A percentile compares a stretch with the other conserved stretches of the same genome.
Conservation (phyloP, 768 basidiomycete species). For the Panaeolus papilionaceus region DNA sequence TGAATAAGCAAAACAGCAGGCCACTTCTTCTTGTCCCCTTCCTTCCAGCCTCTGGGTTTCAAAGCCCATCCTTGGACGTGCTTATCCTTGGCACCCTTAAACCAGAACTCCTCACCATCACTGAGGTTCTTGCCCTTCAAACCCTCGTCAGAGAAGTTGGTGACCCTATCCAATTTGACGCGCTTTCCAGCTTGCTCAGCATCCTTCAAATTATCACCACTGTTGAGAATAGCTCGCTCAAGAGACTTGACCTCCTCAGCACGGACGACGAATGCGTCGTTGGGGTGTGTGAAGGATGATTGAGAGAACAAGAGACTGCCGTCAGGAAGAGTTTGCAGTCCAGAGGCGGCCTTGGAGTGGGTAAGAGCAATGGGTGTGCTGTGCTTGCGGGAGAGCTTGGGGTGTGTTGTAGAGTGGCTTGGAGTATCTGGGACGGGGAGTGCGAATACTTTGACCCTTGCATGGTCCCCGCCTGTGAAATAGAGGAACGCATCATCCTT, state of each 20-base stretch:
- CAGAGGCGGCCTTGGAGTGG: slow-evolving; percentile 58
- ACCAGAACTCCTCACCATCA: slow-evolving; percentile 85
- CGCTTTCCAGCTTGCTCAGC: slow-evolving; percentile 18
- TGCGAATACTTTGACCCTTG: slow-evolving; percentile 75
- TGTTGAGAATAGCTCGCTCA: slow-evolving; percentile 46
- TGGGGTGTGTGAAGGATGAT: slow-evolving; percentile 80
- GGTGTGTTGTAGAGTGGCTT: slow-evolving; percentile 55
- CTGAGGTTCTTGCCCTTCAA: slow-evolving; percentile 64
- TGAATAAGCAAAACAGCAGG: slow-evolving; percentile 85
- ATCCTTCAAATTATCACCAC: slow-evolving; percentile 33
- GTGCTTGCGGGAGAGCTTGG: slow-evolving; percentile 52
- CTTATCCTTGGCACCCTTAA: slow-evolving; percentile 79
- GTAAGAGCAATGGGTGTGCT: slow-evolving; percentile 66
- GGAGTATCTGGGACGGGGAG: slow-evolving; percentile 73
- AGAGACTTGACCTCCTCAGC: slow-evolving; percentile 35
- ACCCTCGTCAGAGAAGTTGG: slow-evolving; percentile 63
- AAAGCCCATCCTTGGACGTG: slow-evolving; percentile 86
- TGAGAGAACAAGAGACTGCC: slow-evolving; percentile 74
- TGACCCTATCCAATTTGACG: slow-evolving; percentile 59
- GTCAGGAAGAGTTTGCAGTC: slow-evolving; percentile 63
- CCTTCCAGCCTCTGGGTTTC: slow-evolving; percentile 79
- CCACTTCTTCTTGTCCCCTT: slow-evolving; percentile 73
- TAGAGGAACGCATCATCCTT: slow-evolving; percentile 72
- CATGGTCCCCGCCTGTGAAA: slow-evolving; percentile 79
- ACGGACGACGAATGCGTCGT: slow-evolving; percentile 74